Evolutionary conservation across 177 flowering plant genomes (phyloP).

Genomic region (Vitis hybrid): DNA sequence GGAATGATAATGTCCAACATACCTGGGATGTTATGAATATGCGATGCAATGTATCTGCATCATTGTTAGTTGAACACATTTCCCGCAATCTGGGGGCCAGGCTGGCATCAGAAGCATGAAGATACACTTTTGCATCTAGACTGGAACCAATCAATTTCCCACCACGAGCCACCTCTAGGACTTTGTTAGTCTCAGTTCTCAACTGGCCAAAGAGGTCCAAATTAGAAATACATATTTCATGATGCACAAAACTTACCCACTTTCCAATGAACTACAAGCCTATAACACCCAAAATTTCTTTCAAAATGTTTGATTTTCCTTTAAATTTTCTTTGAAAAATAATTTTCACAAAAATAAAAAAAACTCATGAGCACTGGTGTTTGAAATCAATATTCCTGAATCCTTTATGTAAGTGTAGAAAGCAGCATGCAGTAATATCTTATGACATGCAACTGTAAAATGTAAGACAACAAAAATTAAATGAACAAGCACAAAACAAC

Average conservation of each 20-base stretch:
- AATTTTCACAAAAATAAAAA: too few species aligned
- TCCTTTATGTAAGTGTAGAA: too few species aligned
- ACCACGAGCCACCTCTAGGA: constrained; percentile 74
- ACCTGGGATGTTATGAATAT: constrained; percentile 95
- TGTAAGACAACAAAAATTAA: neutral
- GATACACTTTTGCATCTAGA: constrained; percentile 83
- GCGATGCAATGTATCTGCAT: constrained; percentile 74
- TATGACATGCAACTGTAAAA: neutral
- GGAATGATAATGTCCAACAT: constrained; percentile 1
- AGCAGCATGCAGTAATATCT: too few species aligned
- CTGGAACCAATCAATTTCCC: constrained; percentile 86
- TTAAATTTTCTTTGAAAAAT: too few species aligned
- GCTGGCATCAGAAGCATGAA: constrained; percentile 48
- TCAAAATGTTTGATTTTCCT: too few species aligned
- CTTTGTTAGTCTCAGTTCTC: constrained; percentile 88
- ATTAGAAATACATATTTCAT: neutral
- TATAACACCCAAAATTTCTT: too few species aligned
- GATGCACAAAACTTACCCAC: neutral
- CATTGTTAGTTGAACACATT: constrained; percentile 53
- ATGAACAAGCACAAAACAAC: too few species aligned
- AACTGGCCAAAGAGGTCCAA: constrained; percentile 45
- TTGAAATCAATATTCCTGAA: too few species aligned
- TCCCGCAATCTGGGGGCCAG: constrained; percentile 48
- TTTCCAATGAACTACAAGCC: too few species aligned
- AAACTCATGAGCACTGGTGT: too few species aligned